These are phyloP conservation scores for Lasiosphaeriaceae sp. DNA, from an alignment of 495 filamentous ascomycete species.

Conservation along the genomic window DNA sequence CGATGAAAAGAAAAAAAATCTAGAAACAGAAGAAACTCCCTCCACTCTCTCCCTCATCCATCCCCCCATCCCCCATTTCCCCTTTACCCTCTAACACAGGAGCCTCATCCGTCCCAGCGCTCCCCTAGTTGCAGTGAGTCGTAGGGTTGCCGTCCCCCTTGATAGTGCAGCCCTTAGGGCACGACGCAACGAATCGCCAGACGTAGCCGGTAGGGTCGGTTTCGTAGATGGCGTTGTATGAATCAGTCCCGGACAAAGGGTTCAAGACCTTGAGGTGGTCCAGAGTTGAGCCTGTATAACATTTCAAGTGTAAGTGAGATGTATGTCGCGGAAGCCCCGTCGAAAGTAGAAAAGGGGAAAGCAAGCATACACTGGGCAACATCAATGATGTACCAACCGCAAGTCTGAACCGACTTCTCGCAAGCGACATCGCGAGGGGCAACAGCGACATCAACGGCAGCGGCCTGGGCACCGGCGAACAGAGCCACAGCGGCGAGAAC, in stretches of 20 bases:
- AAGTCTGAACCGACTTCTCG: not conserved
- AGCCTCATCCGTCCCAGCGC: too few species aligned
- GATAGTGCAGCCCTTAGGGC: conserved; percentile 1
- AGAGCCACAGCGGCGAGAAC: not conserved
- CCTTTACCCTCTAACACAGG: too few species aligned
- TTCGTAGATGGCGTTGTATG: conserved; percentile 9
- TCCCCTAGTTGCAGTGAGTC: not conserved
- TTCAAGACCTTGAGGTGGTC: not conserved
- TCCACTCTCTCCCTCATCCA: too few species aligned
- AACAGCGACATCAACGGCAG: not conserved
- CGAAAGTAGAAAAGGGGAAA: not conserved
- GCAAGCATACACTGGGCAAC: not conserved
- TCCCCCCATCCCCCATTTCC: too few species aligned
- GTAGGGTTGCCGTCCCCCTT: not conserved
- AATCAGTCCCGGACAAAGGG: not conserved
- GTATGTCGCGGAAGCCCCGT: too few species aligned
- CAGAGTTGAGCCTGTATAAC: not conserved
- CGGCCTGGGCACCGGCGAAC: not conserved
- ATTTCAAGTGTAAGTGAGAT: too few species aligned
- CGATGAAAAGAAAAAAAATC: not conserved
- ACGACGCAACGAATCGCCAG: conserved; percentile 2
- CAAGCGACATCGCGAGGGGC: not conserved
- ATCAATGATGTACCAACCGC: conserved; percentile 4
- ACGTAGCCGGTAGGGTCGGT: conserved; percentile 2
- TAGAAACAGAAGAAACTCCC: not conserved